phyloP scores from a whole-genome alignment of 169 alveolate species.

The Toxoplasma gondii region DNA sequence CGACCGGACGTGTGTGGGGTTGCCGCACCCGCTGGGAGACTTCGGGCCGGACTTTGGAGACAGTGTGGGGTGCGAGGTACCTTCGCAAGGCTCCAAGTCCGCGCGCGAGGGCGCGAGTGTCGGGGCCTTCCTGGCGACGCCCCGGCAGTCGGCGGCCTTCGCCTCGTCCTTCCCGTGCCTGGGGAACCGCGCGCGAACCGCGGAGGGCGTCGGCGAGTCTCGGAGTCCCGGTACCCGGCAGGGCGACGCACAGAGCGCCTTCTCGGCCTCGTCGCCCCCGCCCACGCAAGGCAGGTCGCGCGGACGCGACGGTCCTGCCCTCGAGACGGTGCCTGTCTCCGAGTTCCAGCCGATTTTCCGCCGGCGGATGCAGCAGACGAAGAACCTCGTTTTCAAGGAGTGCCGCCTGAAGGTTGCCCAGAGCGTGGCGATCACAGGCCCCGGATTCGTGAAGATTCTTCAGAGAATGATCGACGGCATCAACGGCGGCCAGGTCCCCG shows the following conservation, averaged over 20 bases:
- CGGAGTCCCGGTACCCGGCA: background rate
- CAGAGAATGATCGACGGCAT: slow-evolving; percentile 62
- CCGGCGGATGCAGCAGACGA: slow-evolving; percentile 61
- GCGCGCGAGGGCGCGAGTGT: background rate
- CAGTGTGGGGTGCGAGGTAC: background rate
- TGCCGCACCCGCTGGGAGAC: slow-evolving; percentile 60
- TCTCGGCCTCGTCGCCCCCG: background rate
- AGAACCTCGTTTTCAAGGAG: slow-evolving; percentile 51
- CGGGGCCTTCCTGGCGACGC: background rate
- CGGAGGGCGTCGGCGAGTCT: background rate
- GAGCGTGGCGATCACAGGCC: slow-evolving; percentile 44
- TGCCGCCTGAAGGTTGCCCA: slow-evolving; percentile 58
- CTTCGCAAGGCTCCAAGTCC: background rate
- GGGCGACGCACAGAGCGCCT: background rate
- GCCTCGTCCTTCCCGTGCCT: background rate
- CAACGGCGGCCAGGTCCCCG: slow-evolving; percentile 66
- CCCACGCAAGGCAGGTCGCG: background rate
- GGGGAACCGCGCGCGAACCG: background rate
- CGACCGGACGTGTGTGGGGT: slow-evolving; percentile 60
- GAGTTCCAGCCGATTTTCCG: slow-evolving; percentile 58
- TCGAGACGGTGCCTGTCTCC: slow-evolving; percentile 62
- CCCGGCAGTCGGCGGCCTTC: background rate
- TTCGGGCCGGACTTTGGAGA: background rate
- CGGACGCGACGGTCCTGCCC: background rate
- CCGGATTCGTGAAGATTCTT: slow-evolving; percentile 44